phyloP scores from a whole-genome alignment of 2,329 filamentous ascomycete species.

The Phyllosticta citrichinensis region DNA sequence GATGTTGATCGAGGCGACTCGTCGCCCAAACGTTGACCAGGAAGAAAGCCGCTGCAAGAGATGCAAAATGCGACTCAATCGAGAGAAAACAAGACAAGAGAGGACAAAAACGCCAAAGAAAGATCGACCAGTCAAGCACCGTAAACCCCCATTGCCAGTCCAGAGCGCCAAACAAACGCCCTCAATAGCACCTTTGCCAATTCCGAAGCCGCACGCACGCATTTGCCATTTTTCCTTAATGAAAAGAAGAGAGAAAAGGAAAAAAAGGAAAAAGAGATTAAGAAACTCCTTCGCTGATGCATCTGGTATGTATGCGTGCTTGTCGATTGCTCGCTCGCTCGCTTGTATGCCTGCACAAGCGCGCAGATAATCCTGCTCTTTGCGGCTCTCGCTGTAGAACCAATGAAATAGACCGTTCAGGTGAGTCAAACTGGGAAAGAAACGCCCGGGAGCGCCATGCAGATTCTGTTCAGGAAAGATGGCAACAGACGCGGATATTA shows the following conservation, averaged over 20 bases:
- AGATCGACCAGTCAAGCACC: too few relatives aligned
- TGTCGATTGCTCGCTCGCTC: neutral
- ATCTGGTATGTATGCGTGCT: neutral
- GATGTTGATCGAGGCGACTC: too few relatives aligned
- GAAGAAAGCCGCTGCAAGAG: too few relatives aligned
- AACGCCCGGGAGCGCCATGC: neutral
- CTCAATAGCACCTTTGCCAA: too few relatives aligned
- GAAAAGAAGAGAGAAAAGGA: neutral
- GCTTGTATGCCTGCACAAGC: neutral
- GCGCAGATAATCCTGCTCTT: neutral
- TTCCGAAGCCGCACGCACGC: neutral
- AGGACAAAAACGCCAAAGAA: too few relatives aligned
- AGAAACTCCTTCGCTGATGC: neutral
- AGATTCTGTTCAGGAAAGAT: neutral
- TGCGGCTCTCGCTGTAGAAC: neutral
- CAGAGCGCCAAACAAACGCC: too few relatives aligned
- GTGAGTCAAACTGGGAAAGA: neutral
- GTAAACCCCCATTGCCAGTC: too few relatives aligned
- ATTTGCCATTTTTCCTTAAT: neutral
- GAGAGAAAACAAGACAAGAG: too few relatives aligned
- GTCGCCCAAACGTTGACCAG: too few relatives aligned
- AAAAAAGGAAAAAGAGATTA: neutral
- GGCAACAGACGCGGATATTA: neutral
- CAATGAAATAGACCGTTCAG: neutral
- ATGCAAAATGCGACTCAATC: too few relatives aligned